Evolutionary conservation across 2,329 filamentous ascomycete genomes (phyloP).

Genomic region (Diaporthe vaccinii): DNA sequence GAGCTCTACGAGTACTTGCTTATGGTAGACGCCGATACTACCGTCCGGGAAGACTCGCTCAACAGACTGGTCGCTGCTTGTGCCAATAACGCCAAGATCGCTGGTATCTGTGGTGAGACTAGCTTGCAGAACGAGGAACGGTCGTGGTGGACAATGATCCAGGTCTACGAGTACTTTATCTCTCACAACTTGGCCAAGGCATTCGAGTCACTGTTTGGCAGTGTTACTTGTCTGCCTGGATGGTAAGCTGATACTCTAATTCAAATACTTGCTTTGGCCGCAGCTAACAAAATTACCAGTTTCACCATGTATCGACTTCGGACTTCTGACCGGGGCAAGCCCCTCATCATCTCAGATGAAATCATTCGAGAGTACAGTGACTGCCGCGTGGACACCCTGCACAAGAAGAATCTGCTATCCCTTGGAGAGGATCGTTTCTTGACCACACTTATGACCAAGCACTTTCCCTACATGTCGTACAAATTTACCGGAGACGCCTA

Average conservation of each 20-base stretch:
- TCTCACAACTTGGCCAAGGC: conserved; percentile 97
- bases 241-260: conserved; percentile 75
- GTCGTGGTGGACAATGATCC: conserved; percentile 99
- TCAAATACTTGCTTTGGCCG: conserved; percentile 17
- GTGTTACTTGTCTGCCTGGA: conserved; percentile 98
- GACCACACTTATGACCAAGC: conserved; percentile 97
- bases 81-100: conserved; percentile 94
- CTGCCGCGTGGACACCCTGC: conserved; percentile 91
- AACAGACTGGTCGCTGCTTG: conserved; percentile 94
- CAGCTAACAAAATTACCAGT: conserved; percentile 67
- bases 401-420: conserved; percentile 95
- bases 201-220: conserved; percentile 97
- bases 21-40: conserved; percentile 98
- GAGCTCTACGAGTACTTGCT: conserved; percentile 97
- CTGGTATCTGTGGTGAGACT: conserved; percentile 97
- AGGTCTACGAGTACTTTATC: conserved; percentile 99
- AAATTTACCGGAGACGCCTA: conserved; percentile 96
- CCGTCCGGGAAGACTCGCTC: conserved; percentile 90
- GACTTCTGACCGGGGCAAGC: conserved; percentile 93
- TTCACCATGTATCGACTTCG: conserved; percentile 99
- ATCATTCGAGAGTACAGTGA: conserved; percentile 91
- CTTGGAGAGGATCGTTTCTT: conserved; percentile 97
- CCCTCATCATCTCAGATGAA: conserved; percentile 91
- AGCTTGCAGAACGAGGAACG: conserved; percentile 95
- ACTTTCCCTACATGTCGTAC: conserved; percentile 95